Percentiles rank a stretch among this genome's conserved stretches.
These are phyloP conservation scores for Mucor circinelloides DNA, from an alignment of 371 early-diverging fungal genomes.

Conservation along the genomic window DNA sequence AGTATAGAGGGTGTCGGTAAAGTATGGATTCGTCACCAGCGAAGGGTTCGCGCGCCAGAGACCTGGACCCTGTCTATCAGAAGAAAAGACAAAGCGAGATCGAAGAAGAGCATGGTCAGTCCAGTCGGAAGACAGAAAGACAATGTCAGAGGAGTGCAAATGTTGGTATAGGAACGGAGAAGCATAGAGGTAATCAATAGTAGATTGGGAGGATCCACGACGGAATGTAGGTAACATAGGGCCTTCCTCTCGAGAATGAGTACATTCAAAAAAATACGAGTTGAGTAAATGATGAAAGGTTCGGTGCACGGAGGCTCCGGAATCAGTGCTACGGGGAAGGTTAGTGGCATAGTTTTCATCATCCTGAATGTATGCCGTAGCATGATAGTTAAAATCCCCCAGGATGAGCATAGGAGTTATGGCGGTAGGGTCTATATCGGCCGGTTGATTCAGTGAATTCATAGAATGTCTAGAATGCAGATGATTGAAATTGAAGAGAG, in stretches of 20 bases:
- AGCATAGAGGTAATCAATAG: slow-evolving; percentile 6
- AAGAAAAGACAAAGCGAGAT: background rate
- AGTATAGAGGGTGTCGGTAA: background rate
- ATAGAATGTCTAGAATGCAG: too few species aligned
- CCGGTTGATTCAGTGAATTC: too few species aligned
- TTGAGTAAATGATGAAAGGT: background rate
- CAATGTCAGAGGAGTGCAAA: background rate
- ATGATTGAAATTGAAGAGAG: too few species aligned
- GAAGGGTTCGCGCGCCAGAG: background rate
- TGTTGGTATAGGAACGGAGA: background rate
- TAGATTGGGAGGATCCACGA: background rate
- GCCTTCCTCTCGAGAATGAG: background rate
- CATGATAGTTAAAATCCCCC: too few species aligned
- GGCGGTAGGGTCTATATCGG: too few species aligned
- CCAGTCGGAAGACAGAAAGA: background rate
- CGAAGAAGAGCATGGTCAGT: slow-evolving; percentile 7
- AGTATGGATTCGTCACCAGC: background rate
- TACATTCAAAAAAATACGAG: background rate
- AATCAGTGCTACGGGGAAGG: too few species aligned
- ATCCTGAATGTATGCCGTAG: too few species aligned
- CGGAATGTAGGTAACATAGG: background rate
- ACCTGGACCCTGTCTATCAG: background rate
- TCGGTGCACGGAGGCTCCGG: too few species aligned
- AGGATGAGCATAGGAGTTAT: too few species aligned
- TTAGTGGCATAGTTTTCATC: too few species aligned